Base-by-base conservation (phyloP, 768 basidiomycete genomes). In the Lactarius psammicola region DNA sequence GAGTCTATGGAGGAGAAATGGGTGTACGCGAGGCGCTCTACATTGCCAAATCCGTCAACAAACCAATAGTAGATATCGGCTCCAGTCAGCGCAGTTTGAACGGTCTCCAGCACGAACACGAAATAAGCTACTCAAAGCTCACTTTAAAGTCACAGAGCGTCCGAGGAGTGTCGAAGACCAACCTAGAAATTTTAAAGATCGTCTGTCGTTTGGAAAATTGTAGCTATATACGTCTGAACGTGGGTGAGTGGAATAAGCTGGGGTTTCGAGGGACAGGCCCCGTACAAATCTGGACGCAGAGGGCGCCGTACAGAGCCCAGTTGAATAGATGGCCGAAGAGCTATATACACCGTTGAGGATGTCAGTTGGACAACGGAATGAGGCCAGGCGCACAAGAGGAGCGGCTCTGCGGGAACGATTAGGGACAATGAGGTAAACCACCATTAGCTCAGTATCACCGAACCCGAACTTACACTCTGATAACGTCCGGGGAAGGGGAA, bases 281-380 rank as follows among this genome's bases (percentile, higher is more conserved):
- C 46, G 23, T 49, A 59, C 58, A 59, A 20, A 30, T 46, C 30
- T 59, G 58, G 30, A 59, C 42, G 40, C 38, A 42, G 20, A 59
- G 58, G 26, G 46, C 42, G 18, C 58, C 58, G 26, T 59, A 59
- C 28, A 59, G 42, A 2, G 40, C 26, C 58, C 40, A 59, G 30
- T 58, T 58, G 23, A 58, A 58, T 23, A 58, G 0, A 13, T 5
- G 23, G 9, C 57, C 57, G 57, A 58, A 33, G 17, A 59, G 30
- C 58, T 59, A 10, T 17, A 23, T 8, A 26, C 1, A 46, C 23
- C 23, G 46, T 46, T 13, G 46, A 26, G n/a, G 9, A 23, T 23
- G 5, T 49, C 23, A 26, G 46, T 23, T 13, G n/a, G 4, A 46
- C n/a, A 46, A 2, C n/a, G 23, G 10, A 46, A 23, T 18, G 44